phyloP scores from a whole-genome alignment of 192 early-diverging fungal species.

The Coemansia sp. region DNA sequence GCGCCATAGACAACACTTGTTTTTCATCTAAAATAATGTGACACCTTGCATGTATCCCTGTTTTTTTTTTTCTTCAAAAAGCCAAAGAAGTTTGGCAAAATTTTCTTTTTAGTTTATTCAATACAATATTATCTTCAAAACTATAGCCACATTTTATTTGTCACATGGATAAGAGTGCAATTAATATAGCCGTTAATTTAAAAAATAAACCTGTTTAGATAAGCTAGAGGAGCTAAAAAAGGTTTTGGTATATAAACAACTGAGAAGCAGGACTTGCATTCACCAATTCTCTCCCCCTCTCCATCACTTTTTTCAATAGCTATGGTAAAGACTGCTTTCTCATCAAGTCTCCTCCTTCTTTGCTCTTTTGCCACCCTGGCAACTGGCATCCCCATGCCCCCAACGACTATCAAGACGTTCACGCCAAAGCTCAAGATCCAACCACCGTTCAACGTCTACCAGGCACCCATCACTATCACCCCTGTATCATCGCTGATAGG shows the following conservation, averaged over 20 bases:
- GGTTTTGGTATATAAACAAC: neutral
- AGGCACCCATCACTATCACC: conserved; percentile 13
- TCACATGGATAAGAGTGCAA: neutral
- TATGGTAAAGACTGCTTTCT: neutral
- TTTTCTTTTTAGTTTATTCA: too few relatives aligned
- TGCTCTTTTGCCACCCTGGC: neutral
- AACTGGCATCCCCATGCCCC: neutral
- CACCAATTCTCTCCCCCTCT: too few relatives aligned
- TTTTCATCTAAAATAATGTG: neutral
- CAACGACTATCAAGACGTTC: conserved; percentile 22
- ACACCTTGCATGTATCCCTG: neutral
- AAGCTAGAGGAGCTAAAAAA: conserved; percentile 4
- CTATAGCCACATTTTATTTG: neutral
- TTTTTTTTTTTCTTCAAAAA: neutral
- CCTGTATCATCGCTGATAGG: neutral
- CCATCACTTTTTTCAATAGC: neutral
- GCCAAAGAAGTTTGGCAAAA: too few relatives aligned
- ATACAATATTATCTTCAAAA: neutral
- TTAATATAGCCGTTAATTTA: neutral
- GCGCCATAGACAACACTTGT: conserved; percentile 5
- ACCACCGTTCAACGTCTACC: conserved; percentile 22
- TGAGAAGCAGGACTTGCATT: neutral
- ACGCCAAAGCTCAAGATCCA: conserved; percentile 19
- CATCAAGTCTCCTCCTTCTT: neutral
- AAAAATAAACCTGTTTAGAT: neutral